Evolutionary conservation across 768 basidiomycete species (phyloP).

Genomic region (Amanita subjunquillea): DNA sequence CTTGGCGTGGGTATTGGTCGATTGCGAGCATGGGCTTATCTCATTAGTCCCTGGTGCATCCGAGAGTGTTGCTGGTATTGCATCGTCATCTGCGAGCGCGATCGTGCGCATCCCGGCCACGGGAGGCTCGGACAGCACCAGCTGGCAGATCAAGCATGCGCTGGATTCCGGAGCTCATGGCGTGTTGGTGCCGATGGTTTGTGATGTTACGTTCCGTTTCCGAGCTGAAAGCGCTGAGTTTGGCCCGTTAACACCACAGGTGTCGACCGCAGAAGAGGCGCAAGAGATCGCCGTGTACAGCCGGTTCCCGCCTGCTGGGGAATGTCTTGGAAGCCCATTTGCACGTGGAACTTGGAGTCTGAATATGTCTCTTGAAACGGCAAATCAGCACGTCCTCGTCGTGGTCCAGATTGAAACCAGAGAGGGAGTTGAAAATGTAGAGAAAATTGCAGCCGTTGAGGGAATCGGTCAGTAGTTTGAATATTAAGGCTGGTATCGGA

Average conservation of each 20-base stretch:
- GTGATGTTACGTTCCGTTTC: conserved; percentile 2
- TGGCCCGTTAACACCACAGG: conserved; percentile 18
- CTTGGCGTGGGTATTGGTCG: conserved; percentile 55
- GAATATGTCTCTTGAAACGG: conserved; percentile 28
- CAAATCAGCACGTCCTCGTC: conserved; percentile 44
- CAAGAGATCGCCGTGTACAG: conserved; percentile 44
- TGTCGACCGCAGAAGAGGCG: conserved; percentile 49
- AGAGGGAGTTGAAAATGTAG: conserved; percentile 48
- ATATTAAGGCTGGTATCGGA: background rate
- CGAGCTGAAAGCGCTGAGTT: background rate
- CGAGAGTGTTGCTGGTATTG: conserved; percentile 45
- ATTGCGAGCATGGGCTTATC: conserved; percentile 60
- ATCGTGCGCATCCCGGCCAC: conserved; percentile 59
- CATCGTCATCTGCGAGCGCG: conserved; percentile 40
- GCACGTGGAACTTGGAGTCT: conserved; percentile 49
- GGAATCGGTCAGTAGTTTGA: conserved; percentile 40
- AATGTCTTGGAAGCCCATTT: conserved; percentile 57
- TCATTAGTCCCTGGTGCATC: conserved; percentile 45
- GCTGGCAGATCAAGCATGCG: conserved; percentile 66
- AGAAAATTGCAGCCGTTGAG: conserved; percentile 51
- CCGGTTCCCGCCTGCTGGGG: conserved; percentile 51
- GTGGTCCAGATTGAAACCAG: conserved; percentile 62
- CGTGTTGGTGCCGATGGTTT: conserved; percentile 58
- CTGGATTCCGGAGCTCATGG: conserved; percentile 61
- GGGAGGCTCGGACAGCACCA: conserved; percentile 40